Evolutionary conservation across 257 asterid species (phyloP).

Genomic region (Phtheirospermum japonicum): DNA sequence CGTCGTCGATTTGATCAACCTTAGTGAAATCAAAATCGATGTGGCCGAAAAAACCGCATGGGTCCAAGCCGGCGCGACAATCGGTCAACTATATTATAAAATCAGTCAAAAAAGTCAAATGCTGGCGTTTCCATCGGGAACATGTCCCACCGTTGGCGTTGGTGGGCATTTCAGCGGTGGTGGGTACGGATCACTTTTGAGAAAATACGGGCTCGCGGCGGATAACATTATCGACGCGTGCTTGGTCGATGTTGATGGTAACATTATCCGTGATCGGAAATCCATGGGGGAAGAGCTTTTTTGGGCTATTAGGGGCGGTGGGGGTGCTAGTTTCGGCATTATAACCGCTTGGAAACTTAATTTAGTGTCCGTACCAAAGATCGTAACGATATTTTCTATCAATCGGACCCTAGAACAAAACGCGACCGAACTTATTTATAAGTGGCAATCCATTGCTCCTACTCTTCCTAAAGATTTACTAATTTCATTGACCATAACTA

Average conservation of each 20-base stretch:
- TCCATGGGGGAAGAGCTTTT: conserved; percentile 42
- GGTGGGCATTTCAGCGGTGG: too few species aligned
- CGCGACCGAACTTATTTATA: conserved; percentile 22
- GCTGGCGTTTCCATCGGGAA: conserved; percentile 36
- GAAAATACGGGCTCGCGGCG: conserved; percentile 37
- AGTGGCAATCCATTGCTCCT: conserved; percentile 30
- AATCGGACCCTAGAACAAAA: conserved; percentile 25
- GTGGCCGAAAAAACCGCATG: too few species aligned
- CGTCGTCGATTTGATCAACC: too few species aligned
- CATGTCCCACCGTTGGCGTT: conserved; percentile 32
- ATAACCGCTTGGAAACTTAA: conserved; percentile 33
- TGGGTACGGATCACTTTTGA: conserved; percentile 20
- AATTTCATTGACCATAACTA: too few species aligned
- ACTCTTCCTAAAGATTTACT: conserved; percentile 25
- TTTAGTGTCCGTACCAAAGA: conserved; percentile 39
- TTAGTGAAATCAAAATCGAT: too few species aligned
- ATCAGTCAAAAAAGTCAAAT: too few species aligned
- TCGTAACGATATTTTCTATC: conserved; percentile 35
- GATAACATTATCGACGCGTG: conserved; percentile 40
- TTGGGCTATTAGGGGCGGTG: conserved; percentile 40
- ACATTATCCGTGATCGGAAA: conserved; percentile 29
- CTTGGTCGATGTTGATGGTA: conserved; percentile 29
- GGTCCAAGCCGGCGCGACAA: conserved; percentile 23
- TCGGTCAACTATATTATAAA: background rate
- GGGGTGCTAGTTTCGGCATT: conserved; percentile 41